Evolutionary conservation across 768 basidiomycete genomes (phyloP).

Genomic region (Lactarius akahatsu): DNA sequence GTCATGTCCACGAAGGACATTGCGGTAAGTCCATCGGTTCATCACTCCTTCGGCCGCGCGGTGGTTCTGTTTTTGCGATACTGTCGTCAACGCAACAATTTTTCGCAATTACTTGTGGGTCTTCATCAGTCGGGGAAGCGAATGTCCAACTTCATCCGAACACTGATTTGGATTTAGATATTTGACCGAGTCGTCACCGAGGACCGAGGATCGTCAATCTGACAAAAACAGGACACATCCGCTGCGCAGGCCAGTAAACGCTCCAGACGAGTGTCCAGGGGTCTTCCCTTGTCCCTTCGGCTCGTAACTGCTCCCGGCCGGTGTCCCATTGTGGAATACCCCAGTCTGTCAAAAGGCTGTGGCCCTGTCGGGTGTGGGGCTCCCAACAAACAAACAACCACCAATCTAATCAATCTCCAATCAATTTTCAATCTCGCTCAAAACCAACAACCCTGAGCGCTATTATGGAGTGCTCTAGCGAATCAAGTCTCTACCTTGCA

Average conservation of each 20-base stretch:
- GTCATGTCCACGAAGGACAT: not conserved
- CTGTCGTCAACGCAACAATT: not conserved
- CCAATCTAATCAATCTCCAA: conserved; percentile 12
- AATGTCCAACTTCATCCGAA: not conserved
- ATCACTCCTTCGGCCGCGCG: not conserved
- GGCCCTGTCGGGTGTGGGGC: conserved; percentile 12
- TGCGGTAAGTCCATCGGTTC: not conserved
- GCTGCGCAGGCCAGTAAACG: conserved; percentile 8
- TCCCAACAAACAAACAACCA: conserved; percentile 5
- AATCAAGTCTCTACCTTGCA: not conserved
- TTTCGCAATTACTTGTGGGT: not conserved
- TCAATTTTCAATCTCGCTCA: not conserved
- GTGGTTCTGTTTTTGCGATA: not conserved
- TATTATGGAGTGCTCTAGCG: not conserved
- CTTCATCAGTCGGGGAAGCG: not conserved
- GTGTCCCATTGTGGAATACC: not conserved
- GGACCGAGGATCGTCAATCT: conserved; percentile 22
- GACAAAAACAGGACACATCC: conserved; percentile 8
- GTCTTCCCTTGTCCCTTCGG: conserved; percentile 11
- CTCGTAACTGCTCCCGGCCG: conserved; percentile 12
- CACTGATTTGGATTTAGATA: conserved; percentile 3
- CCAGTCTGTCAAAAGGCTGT: conserved; percentile 1
- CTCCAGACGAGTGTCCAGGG: conserved; percentile 19
- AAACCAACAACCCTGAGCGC: conserved; percentile 5
- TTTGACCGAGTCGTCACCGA: not conserved